Evolutionary conservation across 257 asterid genomes (phyloP).

Genomic region (Gentiana macrophylla): DNA sequence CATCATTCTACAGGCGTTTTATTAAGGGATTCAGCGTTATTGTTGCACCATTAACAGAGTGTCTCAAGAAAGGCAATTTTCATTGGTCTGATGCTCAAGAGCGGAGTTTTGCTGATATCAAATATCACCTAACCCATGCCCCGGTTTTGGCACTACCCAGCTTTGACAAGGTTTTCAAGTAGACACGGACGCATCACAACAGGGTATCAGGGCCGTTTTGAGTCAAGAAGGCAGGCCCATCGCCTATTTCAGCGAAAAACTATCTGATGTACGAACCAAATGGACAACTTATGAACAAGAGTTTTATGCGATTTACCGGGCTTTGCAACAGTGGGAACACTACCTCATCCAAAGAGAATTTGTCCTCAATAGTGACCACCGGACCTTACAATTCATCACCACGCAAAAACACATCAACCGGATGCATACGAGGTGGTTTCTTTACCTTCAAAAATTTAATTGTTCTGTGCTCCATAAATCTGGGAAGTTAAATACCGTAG

Average conservation of each 20-base stretch:
- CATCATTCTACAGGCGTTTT: background rate
- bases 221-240: too few relatives aligned
- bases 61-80: too few relatives aligned
- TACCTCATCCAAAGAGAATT: too few relatives aligned
- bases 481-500: background rate
- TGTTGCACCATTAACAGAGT: background rate
- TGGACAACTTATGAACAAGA: too few relatives aligned
- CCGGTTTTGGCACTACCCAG: background rate
- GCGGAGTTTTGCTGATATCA: background rate
- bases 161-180: background rate
- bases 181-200: background rate
- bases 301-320: too few relatives aligned
- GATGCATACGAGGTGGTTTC: background rate
- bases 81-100: background rate
- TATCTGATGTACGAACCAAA: too few relatives aligned
- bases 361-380: background rate
- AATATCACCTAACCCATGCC: too few relatives aligned
- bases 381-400: background rate
- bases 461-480: background rate
- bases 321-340: too few relatives aligned
- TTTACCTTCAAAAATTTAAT: background rate
- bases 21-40: background rate
- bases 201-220: too few relatives aligned
- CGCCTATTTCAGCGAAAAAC: too few relatives aligned
- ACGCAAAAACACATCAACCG: too few relatives aligned